Conservation (phyloP, 352 stramenopile genomes). For the Phytophthora sp. region DNA sequence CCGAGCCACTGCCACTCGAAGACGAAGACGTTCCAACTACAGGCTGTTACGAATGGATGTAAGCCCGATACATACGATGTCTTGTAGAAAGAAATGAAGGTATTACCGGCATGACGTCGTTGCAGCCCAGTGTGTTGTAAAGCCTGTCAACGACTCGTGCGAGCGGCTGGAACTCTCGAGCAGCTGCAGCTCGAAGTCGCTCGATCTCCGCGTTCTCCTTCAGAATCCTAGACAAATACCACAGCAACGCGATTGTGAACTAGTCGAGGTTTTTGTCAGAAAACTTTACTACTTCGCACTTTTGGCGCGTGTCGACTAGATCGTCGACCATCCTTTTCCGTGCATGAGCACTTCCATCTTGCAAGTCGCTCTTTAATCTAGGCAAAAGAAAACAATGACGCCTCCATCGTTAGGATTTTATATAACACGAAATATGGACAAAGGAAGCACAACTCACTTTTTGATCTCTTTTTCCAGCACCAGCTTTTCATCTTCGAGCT, state of each 20-base stretch:
- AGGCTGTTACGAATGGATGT: slow-evolving; percentile 15
- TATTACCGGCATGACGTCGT: slow-evolving; percentile 82
- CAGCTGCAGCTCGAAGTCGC: slow-evolving; percentile 58
- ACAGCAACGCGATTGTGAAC: background rate
- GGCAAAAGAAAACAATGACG: background rate
- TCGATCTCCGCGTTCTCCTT: slow-evolving; percentile 82
- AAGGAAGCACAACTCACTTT: slow-evolving; percentile 37
- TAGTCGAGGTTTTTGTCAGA: background rate
- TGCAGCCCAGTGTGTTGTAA: slow-evolving; percentile 82
- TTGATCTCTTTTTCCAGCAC: slow-evolving; percentile 62
- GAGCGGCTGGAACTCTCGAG: slow-evolving; percentile 76
- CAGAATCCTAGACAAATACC: slow-evolving; percentile 51
- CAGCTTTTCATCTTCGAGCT: slow-evolving; percentile 83
- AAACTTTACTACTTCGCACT: slow-evolving; percentile 35
- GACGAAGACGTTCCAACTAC: slow-evolving; percentile 30
- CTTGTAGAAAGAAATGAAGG: background rate
- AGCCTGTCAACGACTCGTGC: slow-evolving; percentile 73
- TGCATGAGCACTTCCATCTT: slow-evolving; percentile 67
- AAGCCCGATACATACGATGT: background rate
- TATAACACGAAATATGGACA: background rate
- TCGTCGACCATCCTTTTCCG: slow-evolving; percentile 78
- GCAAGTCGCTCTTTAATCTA: slow-evolving; percentile 66
- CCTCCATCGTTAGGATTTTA: background rate
- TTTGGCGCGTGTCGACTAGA: slow-evolving; percentile 72
- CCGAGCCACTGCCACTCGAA: slow-evolving; percentile 32